Percentiles rank a stretch among this genome's conserved stretches.
These are phyloP conservation scores for Arthrobotrys pseudoclavata DNA, from an alignment of 2,329 filamentous ascomycete species.

Conservation along the genomic window DNA sequence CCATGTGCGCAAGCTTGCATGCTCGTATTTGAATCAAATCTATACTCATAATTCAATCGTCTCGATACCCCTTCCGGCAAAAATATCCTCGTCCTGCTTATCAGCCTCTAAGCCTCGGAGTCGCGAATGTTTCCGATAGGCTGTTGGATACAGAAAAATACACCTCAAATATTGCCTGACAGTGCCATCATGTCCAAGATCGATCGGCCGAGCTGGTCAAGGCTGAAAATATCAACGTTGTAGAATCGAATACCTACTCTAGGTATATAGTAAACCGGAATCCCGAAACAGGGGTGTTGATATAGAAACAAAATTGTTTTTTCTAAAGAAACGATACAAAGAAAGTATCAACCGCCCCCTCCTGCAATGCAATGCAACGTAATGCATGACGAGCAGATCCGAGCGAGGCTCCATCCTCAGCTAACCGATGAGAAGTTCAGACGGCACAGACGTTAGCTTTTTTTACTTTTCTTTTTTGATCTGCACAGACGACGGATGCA, in stretches of 20 bases:
- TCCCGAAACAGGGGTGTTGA: constrained; percentile 13
- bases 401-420: constrained; percentile 8
- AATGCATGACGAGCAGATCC: constrained; percentile 5
- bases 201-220: neutral
- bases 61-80: constrained; percentile 4
- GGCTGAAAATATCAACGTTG: constrained; percentile 10
- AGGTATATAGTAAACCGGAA: neutral
- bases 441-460: constrained; percentile 11
- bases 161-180: constrained; percentile 11
- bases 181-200: neutral
- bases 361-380: constrained; percentile 46
- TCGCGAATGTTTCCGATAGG: constrained; percentile 41
- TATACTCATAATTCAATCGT: constrained; percentile 2
- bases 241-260: neutral
- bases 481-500: neutral
- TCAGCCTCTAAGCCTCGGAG: neutral
- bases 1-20: neutral
- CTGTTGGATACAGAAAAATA: neutral
- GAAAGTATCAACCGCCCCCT: constrained; percentile 12
- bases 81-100: neutral
- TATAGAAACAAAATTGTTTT: constrained; percentile 10
- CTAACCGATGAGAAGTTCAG: neutral
- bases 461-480: neutral
- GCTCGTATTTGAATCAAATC: neutral
- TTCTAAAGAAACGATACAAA: neutral